phyloP scores from a whole-genome alignment of 1,139 yeast genomes.

The Saccharomyces hybrid region DNA sequence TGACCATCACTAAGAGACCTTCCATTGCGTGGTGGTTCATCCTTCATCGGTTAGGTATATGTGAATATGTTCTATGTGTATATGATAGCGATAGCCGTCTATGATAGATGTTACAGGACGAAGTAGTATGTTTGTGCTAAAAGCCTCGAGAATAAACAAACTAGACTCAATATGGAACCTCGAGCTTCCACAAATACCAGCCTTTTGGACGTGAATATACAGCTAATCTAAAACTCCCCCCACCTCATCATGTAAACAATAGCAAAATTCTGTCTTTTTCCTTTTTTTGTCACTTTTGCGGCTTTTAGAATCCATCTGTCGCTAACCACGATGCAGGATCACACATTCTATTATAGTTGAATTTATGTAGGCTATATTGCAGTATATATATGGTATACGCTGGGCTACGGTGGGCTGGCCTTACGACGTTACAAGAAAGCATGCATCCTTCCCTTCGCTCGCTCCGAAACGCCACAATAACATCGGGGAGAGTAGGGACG shows the following conservation, averaged over 20 bases:
- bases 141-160: not conserved
- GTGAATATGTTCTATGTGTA: constrained; percentile 1
- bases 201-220: not conserved
- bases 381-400: not conserved
- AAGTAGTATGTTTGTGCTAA: not conserved
- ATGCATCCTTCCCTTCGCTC: no score
- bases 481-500: not conserved
- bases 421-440: not conserved
- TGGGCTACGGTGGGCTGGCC: not conserved
- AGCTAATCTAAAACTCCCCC: not conserved
- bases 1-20: constrained; percentile 14
- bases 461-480: not conserved
- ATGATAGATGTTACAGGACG: not conserved
- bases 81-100: not conserved
- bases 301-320: not conserved
- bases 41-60: not conserved
- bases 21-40: constrained; percentile 2
- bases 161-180: not conserved
- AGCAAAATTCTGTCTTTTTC: not conserved
- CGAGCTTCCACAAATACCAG: not conserved
- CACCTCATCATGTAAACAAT: not conserved
- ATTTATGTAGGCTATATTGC: not conserved
- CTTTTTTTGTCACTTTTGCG: not conserved
- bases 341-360: not conserved
- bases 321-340: not conserved